Percentiles rank a stretch among this genome's conserved stretches.
These are phyloP conservation scores for Dalbergia oliveri DNA, from an alignment of 306 rosid genomes.

Conservation along the genomic window DNA sequence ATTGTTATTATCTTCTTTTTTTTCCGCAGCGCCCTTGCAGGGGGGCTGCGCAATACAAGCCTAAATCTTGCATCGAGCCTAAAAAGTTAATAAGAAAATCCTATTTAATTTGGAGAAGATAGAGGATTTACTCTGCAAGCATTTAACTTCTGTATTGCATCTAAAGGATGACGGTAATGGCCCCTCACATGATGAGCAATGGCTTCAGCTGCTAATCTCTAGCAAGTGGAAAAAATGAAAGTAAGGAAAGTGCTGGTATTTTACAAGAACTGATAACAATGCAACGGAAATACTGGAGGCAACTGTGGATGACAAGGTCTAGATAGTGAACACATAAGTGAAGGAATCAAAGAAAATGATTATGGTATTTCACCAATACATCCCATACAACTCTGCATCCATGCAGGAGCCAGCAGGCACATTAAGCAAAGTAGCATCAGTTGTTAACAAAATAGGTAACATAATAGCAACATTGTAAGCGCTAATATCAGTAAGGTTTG, in stretches of 20 bases:
- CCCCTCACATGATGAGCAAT: slow-evolving; percentile 75
- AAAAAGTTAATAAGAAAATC: background rate
- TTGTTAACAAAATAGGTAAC: background rate
- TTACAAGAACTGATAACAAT: slow-evolving; percentile 9
- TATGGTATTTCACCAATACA: slow-evolving; percentile 26
- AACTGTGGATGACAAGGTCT: no score
- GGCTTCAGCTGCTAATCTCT: slow-evolving; percentile 82
- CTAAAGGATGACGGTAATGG: slow-evolving; percentile 72
- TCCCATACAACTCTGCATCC: slow-evolving; percentile 31
- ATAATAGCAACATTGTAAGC: background rate
- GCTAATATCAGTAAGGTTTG: background rate
- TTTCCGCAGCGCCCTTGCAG: no score
- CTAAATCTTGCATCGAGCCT: no score
- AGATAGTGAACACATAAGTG: background rate
- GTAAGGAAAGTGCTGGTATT: slow-evolving; percentile 17
- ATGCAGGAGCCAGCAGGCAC: slow-evolving; percentile 15
- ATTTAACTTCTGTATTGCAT: slow-evolving; percentile 66
- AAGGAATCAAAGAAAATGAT: slow-evolving; percentile 17
- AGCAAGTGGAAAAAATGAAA: slow-evolving; percentile 41
- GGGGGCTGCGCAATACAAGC: background rate
- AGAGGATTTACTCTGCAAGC: slow-evolving; percentile 60
- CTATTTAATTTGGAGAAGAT: slow-evolving; percentile 28
- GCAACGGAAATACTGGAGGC: slow-evolving; percentile 21
- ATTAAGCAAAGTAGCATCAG: slow-evolving; percentile 17
- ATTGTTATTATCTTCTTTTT: no score